Percentiles rank a stretch among this genome's conserved stretches.
Conservation (phyloP, 192 early-diverging fungal species). For the Backusella tarrabulga region DNA sequence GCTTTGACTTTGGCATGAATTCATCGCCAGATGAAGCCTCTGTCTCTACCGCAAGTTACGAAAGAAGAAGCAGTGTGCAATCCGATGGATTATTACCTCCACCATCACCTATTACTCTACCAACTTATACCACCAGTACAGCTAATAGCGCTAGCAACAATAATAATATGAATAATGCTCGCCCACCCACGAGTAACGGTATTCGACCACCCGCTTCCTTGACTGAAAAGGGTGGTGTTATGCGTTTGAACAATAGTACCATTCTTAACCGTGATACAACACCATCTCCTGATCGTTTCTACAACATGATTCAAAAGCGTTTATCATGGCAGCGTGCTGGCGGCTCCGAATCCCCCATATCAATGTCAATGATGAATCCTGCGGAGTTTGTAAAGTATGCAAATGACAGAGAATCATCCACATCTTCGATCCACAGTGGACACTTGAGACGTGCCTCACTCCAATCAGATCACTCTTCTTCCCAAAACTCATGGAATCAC, state of each 20-base stretch:
- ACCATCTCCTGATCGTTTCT: conserved; percentile 36
- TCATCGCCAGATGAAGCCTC: conserved; percentile 8
- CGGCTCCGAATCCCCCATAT: conserved; percentile 20
- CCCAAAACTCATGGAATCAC: conserved; percentile 12
- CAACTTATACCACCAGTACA: not conserved
- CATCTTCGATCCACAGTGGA: conserved; percentile 33
- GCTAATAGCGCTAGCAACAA: not conserved
- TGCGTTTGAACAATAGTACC: not conserved
- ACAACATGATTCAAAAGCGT: conserved; percentile 37
- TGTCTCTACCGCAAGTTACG: not conserved
- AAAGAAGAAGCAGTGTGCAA: not conserved
- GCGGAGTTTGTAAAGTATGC: conserved; percentile 31
- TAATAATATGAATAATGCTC: not conserved
- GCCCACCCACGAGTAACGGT: conserved; percentile 14
- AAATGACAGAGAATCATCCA: conserved; percentile 33
- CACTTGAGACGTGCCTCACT: conserved; percentile 32
- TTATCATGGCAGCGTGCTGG: conserved; percentile 27
- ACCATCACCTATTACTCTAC: conserved; percentile 2
- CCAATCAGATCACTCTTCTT: conserved; percentile 29
- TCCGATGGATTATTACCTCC: conserved; percentile 13
- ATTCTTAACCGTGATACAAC: conserved; percentile 17
- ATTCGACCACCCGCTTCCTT: conserved; percentile 9
- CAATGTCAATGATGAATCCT: conserved; percentile 28
- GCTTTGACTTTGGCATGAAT: not conserved
- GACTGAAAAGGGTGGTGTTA: conserved; percentile 12